Conservation (phyloP, 169 alveolate species). For the Theileria luwenshuni region DNA sequence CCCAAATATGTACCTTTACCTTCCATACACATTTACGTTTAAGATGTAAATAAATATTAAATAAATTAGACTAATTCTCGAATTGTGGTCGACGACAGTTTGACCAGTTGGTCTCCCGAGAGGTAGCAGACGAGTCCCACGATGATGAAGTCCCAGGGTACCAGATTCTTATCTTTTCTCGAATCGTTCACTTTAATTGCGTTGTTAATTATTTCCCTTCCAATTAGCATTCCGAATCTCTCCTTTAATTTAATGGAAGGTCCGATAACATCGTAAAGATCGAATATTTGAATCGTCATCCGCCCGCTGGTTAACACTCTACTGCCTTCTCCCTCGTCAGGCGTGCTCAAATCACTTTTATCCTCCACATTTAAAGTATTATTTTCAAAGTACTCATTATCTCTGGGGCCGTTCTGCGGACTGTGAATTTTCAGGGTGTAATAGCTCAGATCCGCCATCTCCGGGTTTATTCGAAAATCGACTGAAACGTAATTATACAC, state of each 20-base stretch:
- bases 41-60: neutral
- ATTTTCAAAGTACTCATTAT: neutral
- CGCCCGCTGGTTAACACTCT: too few relatives aligned
- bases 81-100: neutral
- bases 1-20: neutral
- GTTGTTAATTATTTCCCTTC: constrained; percentile 48
- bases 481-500: neutral
- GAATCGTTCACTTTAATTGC: constrained; percentile 34
- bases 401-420: neutral
- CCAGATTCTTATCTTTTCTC: constrained; percentile 23
- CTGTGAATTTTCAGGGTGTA: neutral
- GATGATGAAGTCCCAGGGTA: constrained; percentile 43
- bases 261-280: constrained; percentile 49
- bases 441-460: neutral
- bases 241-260: constrained; percentile 50
- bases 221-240: constrained; percentile 35
- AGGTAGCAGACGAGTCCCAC: constrained; percentile 48
- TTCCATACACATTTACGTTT: neutral
- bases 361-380: neutral
- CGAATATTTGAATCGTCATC: constrained; percentile 19
- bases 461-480: too few relatives aligned
- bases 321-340: neutral
- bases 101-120: constrained; percentile 6
- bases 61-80: neutral
- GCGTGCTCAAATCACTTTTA: too few relatives aligned